Evolutionary conservation across 495 filamentous ascomycete species (phyloP).

Genomic region (Pseudoneurospora amorphoporcata): DNA sequence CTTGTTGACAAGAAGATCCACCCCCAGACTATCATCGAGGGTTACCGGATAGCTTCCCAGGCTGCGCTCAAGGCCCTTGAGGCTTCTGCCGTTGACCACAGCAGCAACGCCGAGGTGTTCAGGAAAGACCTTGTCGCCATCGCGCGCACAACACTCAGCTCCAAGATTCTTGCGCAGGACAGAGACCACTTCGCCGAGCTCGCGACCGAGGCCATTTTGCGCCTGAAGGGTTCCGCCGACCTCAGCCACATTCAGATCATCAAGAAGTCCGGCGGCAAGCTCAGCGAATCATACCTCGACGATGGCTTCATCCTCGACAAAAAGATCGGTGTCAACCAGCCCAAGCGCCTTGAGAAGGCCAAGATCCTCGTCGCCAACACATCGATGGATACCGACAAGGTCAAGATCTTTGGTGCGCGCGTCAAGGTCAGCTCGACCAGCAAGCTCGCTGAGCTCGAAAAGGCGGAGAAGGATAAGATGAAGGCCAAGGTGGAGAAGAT

Average conservation of each 20-base stretch:
- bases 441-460: conserved; percentile 93
- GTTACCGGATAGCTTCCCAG: conserved; percentile 89
- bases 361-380: conserved; percentile 98
- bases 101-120: conserved; percentile 70
- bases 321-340: conserved; percentile 97
- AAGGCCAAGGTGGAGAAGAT: conserved; percentile 97
- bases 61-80: conserved; percentile 79
- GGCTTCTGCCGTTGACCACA: conserved; percentile 79
- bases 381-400: conserved; percentile 98
- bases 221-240: conserved; percentile 85
- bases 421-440: conserved; percentile 92
- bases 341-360: conserved; percentile 91
- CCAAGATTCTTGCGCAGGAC: conserved; percentile 93
- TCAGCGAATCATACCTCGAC: conserved; percentile 93
- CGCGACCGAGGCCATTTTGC: conserved; percentile 84
- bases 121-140: conserved; percentile 83
- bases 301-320: conserved; percentile 98
- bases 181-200: conserved; percentile 83
- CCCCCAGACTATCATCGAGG: conserved; percentile 98
- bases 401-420: conserved; percentile 96
- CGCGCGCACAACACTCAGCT: conserved; percentile 93
- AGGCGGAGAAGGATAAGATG: conserved; percentile 98
- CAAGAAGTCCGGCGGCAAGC: conserved; percentile 97
- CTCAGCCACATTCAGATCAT: conserved; percentile 98
- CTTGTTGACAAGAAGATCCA: conserved; percentile 96